Base-by-base conservation (phyloP, 2,329 filamentous ascomycete species). In the Hortaea werneckii region DNA sequence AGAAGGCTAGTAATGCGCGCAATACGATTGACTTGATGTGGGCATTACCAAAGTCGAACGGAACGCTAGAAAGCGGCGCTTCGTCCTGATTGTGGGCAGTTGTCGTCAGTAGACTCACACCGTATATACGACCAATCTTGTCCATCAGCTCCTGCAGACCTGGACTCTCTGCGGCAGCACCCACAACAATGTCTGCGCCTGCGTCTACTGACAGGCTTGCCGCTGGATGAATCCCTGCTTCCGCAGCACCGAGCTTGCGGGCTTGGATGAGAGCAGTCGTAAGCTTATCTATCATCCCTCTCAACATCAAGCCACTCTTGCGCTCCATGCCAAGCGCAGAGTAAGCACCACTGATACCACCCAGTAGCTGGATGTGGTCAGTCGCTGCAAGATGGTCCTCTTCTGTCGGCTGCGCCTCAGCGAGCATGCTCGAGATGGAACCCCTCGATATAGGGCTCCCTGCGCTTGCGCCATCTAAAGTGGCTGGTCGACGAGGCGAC, bases 181-280 rank as follows among this genome's bases (percentile, higher is more conserved):
- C 42, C 6, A 52, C 28, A 5, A 59, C 43, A 4, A 44, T 49
- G n/a, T 55, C 52, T 4, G 48, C 41, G n/a, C 52, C 56, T 52
- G 80, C 83, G 29, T 92, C 69, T 9, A 83, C 82, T 27, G 87
- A 82, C 42, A 95, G 70, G 0, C 87, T 89, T 7, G 90, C 87
- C 12, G 90, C 90, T 37, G 92, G 92, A 66, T 96, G 90, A 32
- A 98, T 87, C 3, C 90, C 92, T 58, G 92, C 86, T 61, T 96
- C 92, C n/a, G 92, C 89, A 37, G 92, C 92, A 29, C 90, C 90
- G 41, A 90, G 77, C 40, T 94, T 95, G 35, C 92, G 79, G 11
- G 92, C 92, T 65, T 95, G 87, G 4, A 95, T 83, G 6, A 98
- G 74, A 2, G 86, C 88, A 30, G 82, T 83, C 43, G 94, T 86